Conservation (phyloP, 2,329 filamentous ascomycete genomes). For the Cladosporium sp. region DNA sequence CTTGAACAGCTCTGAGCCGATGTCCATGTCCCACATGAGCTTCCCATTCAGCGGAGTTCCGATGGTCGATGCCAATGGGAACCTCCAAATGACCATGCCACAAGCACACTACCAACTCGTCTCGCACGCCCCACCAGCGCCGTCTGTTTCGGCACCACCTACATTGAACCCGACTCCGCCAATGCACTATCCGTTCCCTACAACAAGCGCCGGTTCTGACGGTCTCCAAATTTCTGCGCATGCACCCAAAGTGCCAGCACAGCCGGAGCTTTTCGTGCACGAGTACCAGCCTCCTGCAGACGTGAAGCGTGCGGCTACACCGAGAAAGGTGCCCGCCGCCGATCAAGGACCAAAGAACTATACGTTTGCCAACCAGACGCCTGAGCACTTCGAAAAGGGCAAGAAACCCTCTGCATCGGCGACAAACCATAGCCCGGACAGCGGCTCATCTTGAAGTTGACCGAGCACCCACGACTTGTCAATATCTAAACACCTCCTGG, state of each 20-base stretch:
- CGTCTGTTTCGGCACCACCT: constrained; percentile 16
- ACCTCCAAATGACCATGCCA: constrained; percentile 22
- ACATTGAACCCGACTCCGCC: constrained; percentile 21
- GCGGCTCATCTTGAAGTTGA: neutral
- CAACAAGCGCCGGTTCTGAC: constrained; percentile 20
- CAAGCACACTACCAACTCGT: constrained; percentile 18
- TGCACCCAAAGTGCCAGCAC: constrained; percentile 30
- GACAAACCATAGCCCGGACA: constrained; percentile 8
- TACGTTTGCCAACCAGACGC: constrained; percentile 50
- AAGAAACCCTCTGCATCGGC: constrained; percentile 23
- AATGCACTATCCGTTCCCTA: constrained; percentile 26
- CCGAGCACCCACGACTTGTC: neutral
- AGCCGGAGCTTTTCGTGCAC: constrained; percentile 46
- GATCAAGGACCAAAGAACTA: constrained; percentile 45
- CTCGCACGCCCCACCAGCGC: constrained; percentile 2
- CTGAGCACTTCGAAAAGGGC: constrained; percentile 43
- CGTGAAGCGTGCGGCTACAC: constrained; percentile 35
- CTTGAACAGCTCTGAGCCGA: constrained; percentile 5
- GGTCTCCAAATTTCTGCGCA: constrained; percentile 32
- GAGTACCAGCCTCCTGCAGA: constrained; percentile 49
- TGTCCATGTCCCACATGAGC: constrained; percentile 2
- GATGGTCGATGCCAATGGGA: constrained; percentile 23
- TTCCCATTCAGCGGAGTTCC: constrained; percentile 22
- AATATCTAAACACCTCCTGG: neutral
- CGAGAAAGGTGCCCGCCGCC: constrained; percentile 28